Conservation (phyloP, 2,329 filamentous ascomycete species). For the Fusarium anguioides region DNA sequence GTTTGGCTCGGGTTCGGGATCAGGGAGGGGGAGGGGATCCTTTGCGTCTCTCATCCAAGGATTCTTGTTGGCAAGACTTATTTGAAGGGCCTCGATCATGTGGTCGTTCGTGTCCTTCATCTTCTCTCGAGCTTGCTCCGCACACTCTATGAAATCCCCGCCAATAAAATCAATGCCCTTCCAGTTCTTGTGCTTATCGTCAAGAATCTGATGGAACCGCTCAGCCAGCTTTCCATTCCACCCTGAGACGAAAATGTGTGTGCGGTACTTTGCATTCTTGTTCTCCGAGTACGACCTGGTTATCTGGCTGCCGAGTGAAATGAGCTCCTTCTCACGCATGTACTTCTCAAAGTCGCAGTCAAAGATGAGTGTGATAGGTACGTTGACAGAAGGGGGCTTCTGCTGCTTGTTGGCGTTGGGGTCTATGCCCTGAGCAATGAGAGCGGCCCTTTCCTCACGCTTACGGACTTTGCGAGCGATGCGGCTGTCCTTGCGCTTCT, state of each 20-base stretch:
- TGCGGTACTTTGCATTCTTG: slow-evolving; percentile 71
- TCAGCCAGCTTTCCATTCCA: slow-evolving; percentile 81
- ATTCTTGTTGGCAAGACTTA: slow-evolving; percentile 46
- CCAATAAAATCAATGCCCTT: slow-evolving; percentile 79
- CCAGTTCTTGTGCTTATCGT: slow-evolving; percentile 80
- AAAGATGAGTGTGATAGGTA: slow-evolving; percentile 84
- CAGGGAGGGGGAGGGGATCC: slow-evolving; percentile 50
- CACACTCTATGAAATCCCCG: slow-evolving; percentile 78
- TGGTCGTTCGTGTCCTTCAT: slow-evolving; percentile 72
- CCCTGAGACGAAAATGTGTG: slow-evolving; percentile 80
- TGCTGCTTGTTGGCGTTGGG: slow-evolving; percentile 50
- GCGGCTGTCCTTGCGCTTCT: slow-evolving; percentile 66
- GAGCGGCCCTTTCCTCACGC: slow-evolving; percentile 61
- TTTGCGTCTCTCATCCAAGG: slow-evolving; percentile 49
- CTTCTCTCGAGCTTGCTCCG: slow-evolving; percentile 70
- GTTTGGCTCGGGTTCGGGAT: slow-evolving; percentile 48
- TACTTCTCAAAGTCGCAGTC: slow-evolving; percentile 93
- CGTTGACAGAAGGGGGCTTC: slow-evolving; percentile 59
- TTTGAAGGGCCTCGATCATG: slow-evolving; percentile 68
- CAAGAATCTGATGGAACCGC: slow-evolving; percentile 81
- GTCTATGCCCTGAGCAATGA: slow-evolving; percentile 61
- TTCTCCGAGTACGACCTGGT: slow-evolving; percentile 93
- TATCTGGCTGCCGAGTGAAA: slow-evolving; percentile 85
- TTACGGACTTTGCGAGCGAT: slow-evolving; percentile 60
- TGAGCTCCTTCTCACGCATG: slow-evolving; percentile 87